These are phyloP conservation scores for Penicillium sp. DNA, from an alignment of 2,329 filamentous ascomycete species.

Conservation along the genomic window DNA sequence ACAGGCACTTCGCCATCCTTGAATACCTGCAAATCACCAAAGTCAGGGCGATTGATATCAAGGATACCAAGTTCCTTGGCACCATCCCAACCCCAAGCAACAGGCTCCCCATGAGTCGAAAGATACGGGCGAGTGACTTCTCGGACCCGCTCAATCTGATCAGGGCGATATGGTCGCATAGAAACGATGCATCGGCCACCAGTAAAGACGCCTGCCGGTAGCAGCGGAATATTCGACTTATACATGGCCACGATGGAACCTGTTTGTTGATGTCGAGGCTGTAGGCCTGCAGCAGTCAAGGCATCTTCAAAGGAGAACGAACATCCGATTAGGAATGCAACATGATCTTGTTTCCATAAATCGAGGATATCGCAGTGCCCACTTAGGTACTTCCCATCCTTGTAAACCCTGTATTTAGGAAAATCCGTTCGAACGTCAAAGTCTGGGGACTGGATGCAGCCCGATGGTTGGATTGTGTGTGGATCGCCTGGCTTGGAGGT, in stretches of 20 bases:
- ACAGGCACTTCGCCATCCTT: constrained; percentile 39
- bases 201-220: constrained; percentile 59
- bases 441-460: constrained; percentile 29
- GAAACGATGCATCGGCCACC: constrained; percentile 59
- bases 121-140: constrained; percentile 56
- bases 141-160: constrained; percentile 55
- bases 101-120: constrained; percentile 62
- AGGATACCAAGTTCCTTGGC: constrained; percentile 53
- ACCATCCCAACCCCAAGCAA: constrained; percentile 65
- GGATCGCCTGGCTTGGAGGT: constrained; percentile 40
- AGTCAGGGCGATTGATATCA: constrained; percentile 56
- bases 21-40: constrained; percentile 52
- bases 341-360: constrained; percentile 59
- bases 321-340: constrained; percentile 64
- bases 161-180: constrained; percentile 58
- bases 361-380: constrained; percentile 45
- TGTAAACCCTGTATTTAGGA: constrained; percentile 60
- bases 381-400: constrained; percentile 45
- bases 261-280: constrained; percentile 52
- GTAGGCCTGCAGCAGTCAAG: constrained; percentile 51
- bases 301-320: constrained; percentile 64
- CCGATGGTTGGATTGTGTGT: constrained; percentile 15
- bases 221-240: constrained; percentile 56
- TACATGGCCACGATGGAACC: constrained; percentile 62
- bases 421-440: constrained; percentile 60